Percentiles rank a stretch among this genome's conserved stretches.
Evolutionary conservation across 768 basidiomycete genomes (phyloP).

Genomic region (Floccularia luteovirens): DNA sequence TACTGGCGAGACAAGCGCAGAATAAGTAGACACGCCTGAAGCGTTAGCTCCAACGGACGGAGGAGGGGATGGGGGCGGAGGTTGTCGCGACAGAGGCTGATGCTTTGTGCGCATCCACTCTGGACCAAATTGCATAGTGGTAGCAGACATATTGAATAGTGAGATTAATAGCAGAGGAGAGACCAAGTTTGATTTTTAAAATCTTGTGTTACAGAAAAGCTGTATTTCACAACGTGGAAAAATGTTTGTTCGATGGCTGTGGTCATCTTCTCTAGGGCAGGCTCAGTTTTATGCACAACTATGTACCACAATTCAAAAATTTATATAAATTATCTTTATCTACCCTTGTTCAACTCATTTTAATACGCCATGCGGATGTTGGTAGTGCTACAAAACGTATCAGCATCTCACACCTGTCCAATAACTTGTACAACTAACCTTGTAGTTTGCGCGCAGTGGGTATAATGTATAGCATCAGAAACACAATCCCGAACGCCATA

Average conservation of each 20-base stretch:
- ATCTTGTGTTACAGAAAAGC: slow-evolving; percentile 17
- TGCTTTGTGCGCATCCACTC: slow-evolving; percentile 90
- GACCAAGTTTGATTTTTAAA: slow-evolving; percentile 10
- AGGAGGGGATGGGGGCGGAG: slow-evolving; percentile 54
- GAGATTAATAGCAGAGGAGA: slow-evolving; percentile 5
- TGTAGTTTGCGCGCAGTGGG: slow-evolving; percentile 84
- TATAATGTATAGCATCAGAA: slow-evolving; percentile 70
- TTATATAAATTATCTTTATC: slow-evolving; percentile 2
- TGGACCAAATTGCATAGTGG: slow-evolving; percentile 86
- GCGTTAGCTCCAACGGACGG: slow-evolving; percentile 27
- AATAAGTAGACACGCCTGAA: slow-evolving; percentile 59
- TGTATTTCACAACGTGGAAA: slow-evolving; percentile 32
- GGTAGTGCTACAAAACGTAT: slow-evolving; percentile 45
- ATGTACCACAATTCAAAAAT: slow-evolving; percentile 3
- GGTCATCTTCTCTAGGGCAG: slow-evolving; percentile 29
- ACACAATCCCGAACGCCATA: slow-evolving; percentile 63
- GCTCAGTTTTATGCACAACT: slow-evolving; percentile 10
- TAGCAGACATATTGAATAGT: slow-evolving; percentile 35
- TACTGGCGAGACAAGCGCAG: slow-evolving; percentile 55
- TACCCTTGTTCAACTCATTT: slow-evolving; percentile 25
- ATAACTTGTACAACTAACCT: slow-evolving; percentile 39
- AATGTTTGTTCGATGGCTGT: slow-evolving; percentile 15
- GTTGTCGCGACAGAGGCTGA: slow-evolving; percentile 43
- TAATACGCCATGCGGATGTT: slow-evolving; percentile 65
- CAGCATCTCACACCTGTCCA: slow-evolving; percentile 3